Evolutionary conservation across 2,329 filamentous ascomycete species (phyloP).

Genomic region (Aspergillus ochraceus): DNA sequence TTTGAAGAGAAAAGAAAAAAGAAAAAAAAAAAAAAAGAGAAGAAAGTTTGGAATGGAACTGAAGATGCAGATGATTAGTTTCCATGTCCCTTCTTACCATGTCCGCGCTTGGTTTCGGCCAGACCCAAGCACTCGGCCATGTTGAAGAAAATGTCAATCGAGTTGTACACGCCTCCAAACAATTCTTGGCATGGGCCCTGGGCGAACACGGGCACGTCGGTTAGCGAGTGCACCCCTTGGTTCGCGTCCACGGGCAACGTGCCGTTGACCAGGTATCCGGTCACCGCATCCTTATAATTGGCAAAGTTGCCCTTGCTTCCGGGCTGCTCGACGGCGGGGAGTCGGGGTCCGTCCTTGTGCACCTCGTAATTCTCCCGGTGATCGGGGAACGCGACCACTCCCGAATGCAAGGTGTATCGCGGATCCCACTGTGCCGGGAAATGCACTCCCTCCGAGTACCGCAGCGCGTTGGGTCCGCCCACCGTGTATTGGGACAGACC

Average conservation of each 20-base stretch:
- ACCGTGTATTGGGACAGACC: conserved; percentile 74
- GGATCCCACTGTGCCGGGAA: conserved; percentile 86
- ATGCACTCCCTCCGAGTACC: conserved; percentile 70
- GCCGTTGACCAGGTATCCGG: conserved; percentile 73
- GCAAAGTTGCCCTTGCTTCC: conserved; percentile 60
- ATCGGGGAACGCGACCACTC: conserved; percentile 71
- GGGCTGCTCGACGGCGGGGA: conserved; percentile 56
- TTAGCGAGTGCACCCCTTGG: conserved; percentile 74
- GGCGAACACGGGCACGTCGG: conserved; percentile 76
- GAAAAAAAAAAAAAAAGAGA: not conserved
- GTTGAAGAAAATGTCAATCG: conserved; percentile 42
- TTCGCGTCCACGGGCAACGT: conserved; percentile 64
- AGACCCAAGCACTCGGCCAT: conserved; percentile 43
- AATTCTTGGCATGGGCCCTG: conserved; percentile 75
- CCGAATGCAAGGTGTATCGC: conserved; percentile 75
- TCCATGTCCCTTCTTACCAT: not conserved
- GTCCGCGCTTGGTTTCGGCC: conserved; percentile 21
- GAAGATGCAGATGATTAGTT: not conserved
- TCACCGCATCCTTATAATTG: conserved; percentile 65
- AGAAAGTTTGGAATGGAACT: not conserved
- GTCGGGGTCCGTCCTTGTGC: conserved; percentile 64
- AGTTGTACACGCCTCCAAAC: conserved; percentile 57
- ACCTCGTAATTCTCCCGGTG: conserved; percentile 74
- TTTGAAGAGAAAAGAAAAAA: not conserved
- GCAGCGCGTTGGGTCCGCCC: conserved; percentile 56